Evolutionary conservation across 2,329 filamentous ascomycete genomes (phyloP).

Genomic region (Shiraia sp.): DNA sequence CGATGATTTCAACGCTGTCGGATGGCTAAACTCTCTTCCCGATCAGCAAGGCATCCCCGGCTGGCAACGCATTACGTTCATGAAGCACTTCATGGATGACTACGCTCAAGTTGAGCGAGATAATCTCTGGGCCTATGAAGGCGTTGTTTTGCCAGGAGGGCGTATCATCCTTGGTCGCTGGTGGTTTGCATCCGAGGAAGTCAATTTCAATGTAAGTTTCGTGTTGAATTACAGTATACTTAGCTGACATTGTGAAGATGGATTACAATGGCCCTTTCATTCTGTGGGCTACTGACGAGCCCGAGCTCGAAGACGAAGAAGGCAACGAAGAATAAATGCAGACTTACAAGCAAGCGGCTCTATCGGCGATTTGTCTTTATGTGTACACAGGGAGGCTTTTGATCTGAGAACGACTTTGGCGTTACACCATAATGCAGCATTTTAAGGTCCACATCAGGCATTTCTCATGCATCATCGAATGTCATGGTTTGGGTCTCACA

Average conservation of each 20-base stretch:
- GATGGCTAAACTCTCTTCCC: slow-evolving; percentile 56
- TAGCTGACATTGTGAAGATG: too few species aligned
- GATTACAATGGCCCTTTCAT: slow-evolving; percentile 34
- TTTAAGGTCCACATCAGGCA: too few species aligned
- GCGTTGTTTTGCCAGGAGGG: slow-evolving; percentile 53
- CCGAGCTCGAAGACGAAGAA: slow-evolving; percentile 7
- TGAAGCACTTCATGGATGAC: slow-evolving; percentile 53
- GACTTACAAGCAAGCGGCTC: too few species aligned
- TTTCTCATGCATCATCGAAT: too few species aligned
- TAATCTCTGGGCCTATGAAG: slow-evolving; percentile 55
- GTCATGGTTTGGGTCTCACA: too few species aligned
- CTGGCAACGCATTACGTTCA: slow-evolving; percentile 59
- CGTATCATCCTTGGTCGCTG: slow-evolving; percentile 54
- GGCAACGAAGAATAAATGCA: slow-evolving; percentile 3
- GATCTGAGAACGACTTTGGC: too few species aligned
- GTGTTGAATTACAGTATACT: too few species aligned
- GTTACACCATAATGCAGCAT: too few species aligned
- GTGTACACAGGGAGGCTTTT: too few species aligned
- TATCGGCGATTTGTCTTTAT: too few species aligned
- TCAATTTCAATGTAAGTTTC: slow-evolving; percentile 28
- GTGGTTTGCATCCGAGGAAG: slow-evolving; percentile 46
- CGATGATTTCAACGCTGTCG: slow-evolving; percentile 41
- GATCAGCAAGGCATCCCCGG: slow-evolving; percentile 53
- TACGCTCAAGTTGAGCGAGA: slow-evolving; percentile 34
- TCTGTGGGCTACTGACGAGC: slow-evolving; percentile 45